Conservation (phyloP, 1,284 basidiomycete genomes). For the Melampsora larici-populina region DNA sequence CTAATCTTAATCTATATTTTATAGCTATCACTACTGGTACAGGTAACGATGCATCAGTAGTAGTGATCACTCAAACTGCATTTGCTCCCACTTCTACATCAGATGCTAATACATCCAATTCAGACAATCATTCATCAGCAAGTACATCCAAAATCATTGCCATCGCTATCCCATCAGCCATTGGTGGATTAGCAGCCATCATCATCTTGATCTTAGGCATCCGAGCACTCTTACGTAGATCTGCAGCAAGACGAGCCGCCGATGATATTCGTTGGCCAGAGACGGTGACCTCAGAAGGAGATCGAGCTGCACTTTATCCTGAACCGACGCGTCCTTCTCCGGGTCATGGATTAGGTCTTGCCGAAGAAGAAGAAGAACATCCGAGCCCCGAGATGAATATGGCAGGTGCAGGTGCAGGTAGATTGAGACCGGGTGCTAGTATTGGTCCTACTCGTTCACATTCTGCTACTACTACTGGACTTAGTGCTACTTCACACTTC, state of each 20-base stretch:
- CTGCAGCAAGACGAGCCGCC: slow-evolving; percentile 13
- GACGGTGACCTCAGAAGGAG: slow-evolving; percentile 44
- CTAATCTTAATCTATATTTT: neutral
- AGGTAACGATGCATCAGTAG: slow-evolving; percentile 16
- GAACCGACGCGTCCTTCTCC: slow-evolving; percentile 48
- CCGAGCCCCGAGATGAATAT: slow-evolving; percentile 6
- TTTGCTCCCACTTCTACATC: neutral
- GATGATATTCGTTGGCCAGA: slow-evolving; percentile 49
- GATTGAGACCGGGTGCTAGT: neutral
- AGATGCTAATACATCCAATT: neutral
- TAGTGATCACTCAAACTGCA: slow-evolving; percentile 39
- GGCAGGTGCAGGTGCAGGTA: slow-evolving; percentile 23
- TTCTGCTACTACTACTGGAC: neutral
- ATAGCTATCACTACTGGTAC: slow-evolving; percentile 25
- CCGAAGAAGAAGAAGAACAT: slow-evolving; percentile 47
- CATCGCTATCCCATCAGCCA: slow-evolving; percentile 30
- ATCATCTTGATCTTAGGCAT: slow-evolving; percentile 4
- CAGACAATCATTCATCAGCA: neutral
- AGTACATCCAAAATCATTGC: slow-evolving; percentile 4
- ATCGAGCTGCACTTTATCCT: slow-evolving; percentile 49
- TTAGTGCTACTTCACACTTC: neutral
- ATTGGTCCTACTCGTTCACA: neutral
- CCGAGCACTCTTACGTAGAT: slow-evolving; percentile 11
- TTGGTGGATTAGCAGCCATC: slow-evolving; percentile 19
- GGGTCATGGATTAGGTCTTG: slow-evolving; percentile 47